Evolutionary conservation across 1,284 basidiomycete species (phyloP), one percentile per base, ranked within the genome.

Genomic region (Caloboletus firmus): DNA sequence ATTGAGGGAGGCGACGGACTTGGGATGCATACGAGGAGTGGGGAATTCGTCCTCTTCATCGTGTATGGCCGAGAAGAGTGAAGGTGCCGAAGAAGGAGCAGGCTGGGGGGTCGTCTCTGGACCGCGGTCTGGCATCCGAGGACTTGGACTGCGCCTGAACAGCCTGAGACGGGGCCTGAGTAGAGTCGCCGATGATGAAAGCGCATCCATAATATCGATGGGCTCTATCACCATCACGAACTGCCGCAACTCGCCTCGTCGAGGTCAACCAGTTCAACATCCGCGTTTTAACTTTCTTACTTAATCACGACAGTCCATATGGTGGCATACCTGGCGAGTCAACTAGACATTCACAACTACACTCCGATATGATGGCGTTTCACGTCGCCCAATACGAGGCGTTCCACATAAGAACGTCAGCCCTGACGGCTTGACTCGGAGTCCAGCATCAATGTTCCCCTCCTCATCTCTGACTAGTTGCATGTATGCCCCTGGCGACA

Each of bases 41-140:
- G 79, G 74, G 44, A 76, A 68, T 20, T 77, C 72, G 66, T 82
- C 77, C 51, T 79, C 75, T 44, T 74, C 73, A 42, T 75, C 74
- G 52, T 62, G 64, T 32, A 69, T 56, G 51, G 70, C 61, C 48
- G 69, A 62, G 53, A 70, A 64, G 52, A 71, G 73, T 44, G 49
- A 30, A 32, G 51, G 66, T 15, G 49, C 45, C 9, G 59, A 51
- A 20, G 77, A 76, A 46, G 76, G 72, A 42, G 74, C 76, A 28
- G 75, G 70, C 45, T 72, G 69, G n/a, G 73, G 65, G 1, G 69
- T 70, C 26, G 60, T 65, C 47, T 68, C 65, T 30, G 65, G 62
- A 32, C 61, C 60, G 26, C 56, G 56, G 49, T 67, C 73, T 28
- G 64, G 64, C 50, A 64, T 61, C 42, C 59, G 65, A 9, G 66